These are phyloP conservation scores for Fusarium sarcochroum DNA, from an alignment of 2,329 filamentous ascomycete species.

Conservation along the genomic window DNA sequence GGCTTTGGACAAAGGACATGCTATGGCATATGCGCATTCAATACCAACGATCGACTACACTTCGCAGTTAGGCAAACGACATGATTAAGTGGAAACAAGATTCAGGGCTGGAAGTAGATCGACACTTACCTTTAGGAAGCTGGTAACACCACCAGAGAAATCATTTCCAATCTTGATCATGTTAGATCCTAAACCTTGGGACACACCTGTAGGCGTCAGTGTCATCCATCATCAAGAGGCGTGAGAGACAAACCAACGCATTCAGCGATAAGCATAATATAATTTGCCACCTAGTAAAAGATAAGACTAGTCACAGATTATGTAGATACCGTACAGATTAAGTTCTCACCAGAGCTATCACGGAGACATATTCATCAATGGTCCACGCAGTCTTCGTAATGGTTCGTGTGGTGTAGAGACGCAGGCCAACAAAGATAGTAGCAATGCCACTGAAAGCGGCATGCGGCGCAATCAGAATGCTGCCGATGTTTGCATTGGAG, in stretches of 20 bases:
- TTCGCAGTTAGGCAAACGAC: background rate
- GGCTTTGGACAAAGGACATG: conserved; percentile 16
- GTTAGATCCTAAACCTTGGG: conserved; percentile 3
- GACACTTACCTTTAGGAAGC: conserved; percentile 10
- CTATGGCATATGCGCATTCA: conserved; percentile 11
- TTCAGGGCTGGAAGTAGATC: background rate
- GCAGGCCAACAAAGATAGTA: conserved; percentile 13
- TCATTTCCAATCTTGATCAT: background rate
- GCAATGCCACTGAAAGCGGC: conserved; percentile 7
- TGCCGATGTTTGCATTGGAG: background rate
- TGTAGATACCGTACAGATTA: background rate
- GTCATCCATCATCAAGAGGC: background rate
- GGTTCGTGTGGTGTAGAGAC: background rate
- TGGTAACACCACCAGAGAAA: background rate
- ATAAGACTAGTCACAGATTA: background rate
- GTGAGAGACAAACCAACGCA: background rate
- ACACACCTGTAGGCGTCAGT: background rate
- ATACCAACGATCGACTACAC: conserved; percentile 3
- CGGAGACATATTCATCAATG: background rate
- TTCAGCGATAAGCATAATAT: conserved; percentile 9
- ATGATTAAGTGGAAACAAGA: background rate
- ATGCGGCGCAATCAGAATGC: conserved; percentile 11
- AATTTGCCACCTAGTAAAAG: conserved; percentile 1
- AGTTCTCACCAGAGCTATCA: conserved; percentile 9
- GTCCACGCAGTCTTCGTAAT: conserved; percentile 7